Base-by-base conservation (phyloP, 2,329 filamentous ascomycete genomes). In the Calonectria pseudoreteaudii region DNA sequence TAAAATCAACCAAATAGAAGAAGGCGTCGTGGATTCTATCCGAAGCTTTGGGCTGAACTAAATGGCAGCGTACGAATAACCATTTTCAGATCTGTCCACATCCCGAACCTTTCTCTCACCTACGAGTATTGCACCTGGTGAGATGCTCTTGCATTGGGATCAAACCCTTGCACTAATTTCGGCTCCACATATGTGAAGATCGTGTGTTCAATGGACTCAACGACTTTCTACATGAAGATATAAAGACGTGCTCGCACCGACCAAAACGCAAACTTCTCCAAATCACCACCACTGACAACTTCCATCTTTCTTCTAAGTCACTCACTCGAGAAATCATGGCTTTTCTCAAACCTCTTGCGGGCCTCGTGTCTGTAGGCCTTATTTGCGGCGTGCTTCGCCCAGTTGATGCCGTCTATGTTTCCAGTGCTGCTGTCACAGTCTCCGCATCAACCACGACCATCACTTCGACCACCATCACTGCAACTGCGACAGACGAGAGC, bases 401-500 rank as follows among this genome's bases (percentile, higher is more conserved):
- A 28, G 58, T 70, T 28, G 49, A 52, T 44, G 68, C 68, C 16
- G 34, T 44, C 28, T 70, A 70, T 23, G 68, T 70, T 41, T 70
- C 68, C n/a, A 44, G 58, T 4, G 68, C 68, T 3, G 68, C 68
- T 5, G 68, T 70, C 2, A 70, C 68, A 2, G 68, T 70, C 38
- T 64, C 68, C 11, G 58, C n/a, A n/a, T 38, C 68, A 26, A 70
- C 68, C 20, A 70, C 68, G 3, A 70, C 68, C 28, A 70, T 70
- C 34, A 70, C 68, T 7, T 70, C 58, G 9, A 70, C 68, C 7
- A 70, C 68, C 11, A 30, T 70, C 23, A 53, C 36, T 6, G 68
- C 68, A n/a, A 70, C 58, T 31, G 68, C 58, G 31, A 70, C 68
- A 2, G 68, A 70, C 13, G 68, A 70, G 44, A 70, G 68, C 13